Percentiles rank a stretch among this genome's conserved stretches.
phyloP scores from a whole-genome alignment of 2,329 filamentous ascomycete species.

The Fusarium sp. region DNA sequence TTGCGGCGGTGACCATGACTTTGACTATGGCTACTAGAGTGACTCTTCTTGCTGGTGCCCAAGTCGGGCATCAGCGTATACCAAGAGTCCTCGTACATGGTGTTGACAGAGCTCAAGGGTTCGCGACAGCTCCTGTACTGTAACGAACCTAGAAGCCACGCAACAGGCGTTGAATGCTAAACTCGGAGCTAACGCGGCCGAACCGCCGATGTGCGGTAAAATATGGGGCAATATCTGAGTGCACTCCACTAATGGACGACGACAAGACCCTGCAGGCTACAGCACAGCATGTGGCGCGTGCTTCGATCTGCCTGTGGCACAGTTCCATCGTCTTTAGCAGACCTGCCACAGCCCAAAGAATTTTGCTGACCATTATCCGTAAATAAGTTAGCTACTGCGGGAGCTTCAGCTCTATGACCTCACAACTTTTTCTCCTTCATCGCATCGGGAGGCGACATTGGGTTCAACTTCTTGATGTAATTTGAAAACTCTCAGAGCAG shows the following conservation, averaged over 20 bases:
- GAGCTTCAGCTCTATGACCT: conserved; percentile 40
- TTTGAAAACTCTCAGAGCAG: not conserved
- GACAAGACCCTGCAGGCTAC: not conserved
- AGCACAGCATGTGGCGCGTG: conserved; percentile 23
- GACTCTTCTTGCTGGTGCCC: conserved; percentile 59
- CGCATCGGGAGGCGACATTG: conserved; percentile 15
- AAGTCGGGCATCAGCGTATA: conserved; percentile 77
- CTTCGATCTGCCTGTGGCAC: conserved; percentile 14
- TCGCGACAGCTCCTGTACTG: conserved; percentile 12
- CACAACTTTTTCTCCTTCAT: conserved; percentile 30
- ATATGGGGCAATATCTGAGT: conserved; percentile 6
- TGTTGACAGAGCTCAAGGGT: conserved; percentile 36
- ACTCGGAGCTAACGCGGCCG: conserved; percentile 44
- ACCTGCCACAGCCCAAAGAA: conserved; percentile 37
- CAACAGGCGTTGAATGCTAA: conserved; percentile 37
- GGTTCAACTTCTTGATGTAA: not conserved
- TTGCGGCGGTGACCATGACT: conserved; percentile 67
- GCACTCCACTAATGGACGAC: no score
- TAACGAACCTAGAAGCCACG: conserved; percentile 41
- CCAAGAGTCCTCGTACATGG: conserved; percentile 86
- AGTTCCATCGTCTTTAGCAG: not conserved
- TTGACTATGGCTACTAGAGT: conserved; percentile 53
- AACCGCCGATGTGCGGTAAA: conserved; percentile 40
- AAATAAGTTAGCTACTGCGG: not conserved
- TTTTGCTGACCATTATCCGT: conserved; percentile 39